Evolutionary conservation across 1,139 yeast genomes (phyloP).

Genomic region (Taphrina betulina): DNA sequence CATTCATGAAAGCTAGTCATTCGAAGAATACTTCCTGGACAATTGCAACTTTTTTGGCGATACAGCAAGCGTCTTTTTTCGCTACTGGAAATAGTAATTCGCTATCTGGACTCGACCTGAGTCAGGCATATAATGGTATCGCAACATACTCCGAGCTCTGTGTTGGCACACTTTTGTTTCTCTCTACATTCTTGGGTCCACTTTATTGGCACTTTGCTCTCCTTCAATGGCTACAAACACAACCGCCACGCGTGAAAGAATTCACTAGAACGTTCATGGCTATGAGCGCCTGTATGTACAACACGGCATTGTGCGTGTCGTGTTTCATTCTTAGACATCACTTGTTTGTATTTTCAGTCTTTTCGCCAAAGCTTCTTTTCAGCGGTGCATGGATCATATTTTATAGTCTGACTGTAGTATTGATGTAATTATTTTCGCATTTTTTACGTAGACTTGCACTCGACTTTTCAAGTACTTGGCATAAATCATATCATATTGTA

Average conservation of each 20-base stretch:
- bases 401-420: constrained; percentile 18
- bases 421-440: too few species aligned
- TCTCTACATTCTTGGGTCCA: constrained; percentile 82
- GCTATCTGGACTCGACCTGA: constrained; percentile 81
- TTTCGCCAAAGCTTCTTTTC: constrained; percentile 85
- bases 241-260: neutral
- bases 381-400: constrained; percentile 66
- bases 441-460: too few species aligned
- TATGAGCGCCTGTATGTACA: constrained; percentile 64
- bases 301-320: constrained; percentile 53
- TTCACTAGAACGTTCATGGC: constrained; percentile 44
- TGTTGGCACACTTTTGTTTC: constrained; percentile 76
- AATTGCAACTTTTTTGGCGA: constrained; percentile 46
- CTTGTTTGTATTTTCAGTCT: constrained; percentile 94
- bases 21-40: constrained; percentile 36
- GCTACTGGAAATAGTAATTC: constrained; percentile 91
- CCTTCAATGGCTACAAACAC: constrained; percentile 43
- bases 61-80: constrained; percentile 75
- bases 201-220: constrained; percentile 61
- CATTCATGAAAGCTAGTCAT: too few species aligned
- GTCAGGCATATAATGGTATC: constrained; percentile 90
- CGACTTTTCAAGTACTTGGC: neutral
- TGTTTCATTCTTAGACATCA: constrained; percentile 78
- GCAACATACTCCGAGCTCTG: constrained; percentile 62
- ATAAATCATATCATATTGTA: neutral